phyloP scores from a whole-genome alignment of 176 grass and related monocot genomes.

The Juncus inflexus region DNA sequence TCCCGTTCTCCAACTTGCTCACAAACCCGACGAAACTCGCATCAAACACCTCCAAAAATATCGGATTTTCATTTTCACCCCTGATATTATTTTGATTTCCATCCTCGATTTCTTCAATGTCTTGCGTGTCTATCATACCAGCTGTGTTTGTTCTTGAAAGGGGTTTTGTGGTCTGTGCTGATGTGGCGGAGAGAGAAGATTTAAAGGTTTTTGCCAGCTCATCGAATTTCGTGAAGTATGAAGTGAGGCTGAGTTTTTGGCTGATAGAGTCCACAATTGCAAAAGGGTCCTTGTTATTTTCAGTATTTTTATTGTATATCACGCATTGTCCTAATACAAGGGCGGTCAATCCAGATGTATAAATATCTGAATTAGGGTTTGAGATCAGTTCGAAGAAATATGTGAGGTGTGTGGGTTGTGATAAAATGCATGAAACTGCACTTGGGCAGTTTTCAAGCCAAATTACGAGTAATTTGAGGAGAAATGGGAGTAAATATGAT shows the following conservation, averaged over 20 bases:
- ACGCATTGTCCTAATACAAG: constrained; percentile 79
- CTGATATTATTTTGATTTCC: neutral
- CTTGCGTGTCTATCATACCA: constrained; percentile 70
- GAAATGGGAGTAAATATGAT: constrained; percentile 56
- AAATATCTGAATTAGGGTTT: constrained; percentile 52
- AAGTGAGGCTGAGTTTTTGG: constrained; percentile 74
- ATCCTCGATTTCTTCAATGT: constrained; percentile 43
- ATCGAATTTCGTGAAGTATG: constrained; percentile 82
- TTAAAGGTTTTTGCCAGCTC: constrained; percentile 62
- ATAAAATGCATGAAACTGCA: constrained; percentile 76
- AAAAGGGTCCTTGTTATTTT: constrained; percentile 73
- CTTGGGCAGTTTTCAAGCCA: constrained; percentile 86
- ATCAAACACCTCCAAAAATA: constrained; percentile 81
- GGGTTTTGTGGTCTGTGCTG: constrained; percentile 49
- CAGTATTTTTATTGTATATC: constrained; percentile 64
- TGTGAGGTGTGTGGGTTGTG: constrained; percentile 63
- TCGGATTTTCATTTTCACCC: constrained; percentile 41
- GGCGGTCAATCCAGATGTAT: constrained; percentile 79
- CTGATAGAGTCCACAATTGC: constrained; percentile 82
- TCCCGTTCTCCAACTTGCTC: constrained; percentile 66
- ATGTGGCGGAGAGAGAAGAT: constrained; percentile 29
- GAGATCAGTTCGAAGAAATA: constrained; percentile 81
- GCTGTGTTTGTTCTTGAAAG: constrained; percentile 75
- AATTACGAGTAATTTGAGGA: constrained; percentile 68
- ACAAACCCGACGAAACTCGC: constrained; percentile 56